phyloP scores from a whole-genome alignment of 768 basidiomycete species.

The Auriscalpium orientale region DNA sequence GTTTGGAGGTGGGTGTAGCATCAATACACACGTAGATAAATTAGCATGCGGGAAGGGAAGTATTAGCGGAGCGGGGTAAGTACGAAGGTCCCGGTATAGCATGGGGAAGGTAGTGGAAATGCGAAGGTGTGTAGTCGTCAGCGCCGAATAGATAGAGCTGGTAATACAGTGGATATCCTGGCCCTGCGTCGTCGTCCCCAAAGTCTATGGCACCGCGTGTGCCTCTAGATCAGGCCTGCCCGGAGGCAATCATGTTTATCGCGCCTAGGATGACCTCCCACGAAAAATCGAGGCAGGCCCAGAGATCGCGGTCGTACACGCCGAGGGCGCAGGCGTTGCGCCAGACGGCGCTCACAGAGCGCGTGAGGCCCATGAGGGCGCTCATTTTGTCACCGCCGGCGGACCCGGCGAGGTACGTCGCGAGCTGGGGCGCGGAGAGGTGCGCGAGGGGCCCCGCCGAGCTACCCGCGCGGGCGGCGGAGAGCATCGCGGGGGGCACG shows the following conservation, averaged over 20 bases:
- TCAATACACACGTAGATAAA: not conserved
- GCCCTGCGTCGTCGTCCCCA: not conserved
- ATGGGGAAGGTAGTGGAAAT: not conserved
- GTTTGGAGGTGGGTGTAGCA: not conserved
- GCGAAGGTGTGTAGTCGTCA: not conserved
- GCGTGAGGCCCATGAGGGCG: conserved; percentile 41
- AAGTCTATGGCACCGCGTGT: not conserved
- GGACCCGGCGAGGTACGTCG: conserved; percentile 16
- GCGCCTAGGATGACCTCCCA: conserved; percentile 65
- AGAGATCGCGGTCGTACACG: conserved; percentile 54
- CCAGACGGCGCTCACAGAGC: conserved; percentile 60
- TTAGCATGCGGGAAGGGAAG: not conserved
- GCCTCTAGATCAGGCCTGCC: not conserved
- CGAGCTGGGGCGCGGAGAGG: conserved; percentile 16
- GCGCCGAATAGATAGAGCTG: not conserved
- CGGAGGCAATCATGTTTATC: conserved; percentile 28
- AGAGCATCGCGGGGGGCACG: conserved; percentile 26
- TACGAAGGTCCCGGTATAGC: not conserved
- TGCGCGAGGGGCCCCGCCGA: conserved; percentile 15
- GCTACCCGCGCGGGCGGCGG: conserved; percentile 3
- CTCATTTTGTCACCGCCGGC: conserved; percentile 24
- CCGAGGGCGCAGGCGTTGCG: conserved; percentile 66
- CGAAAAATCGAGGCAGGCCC: conserved; percentile 57
- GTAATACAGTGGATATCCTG: not conserved
- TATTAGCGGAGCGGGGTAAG: not conserved